Evolutionary conservation across 768 basidiomycete genomes (phyloP), one percentile per base, ranked within the genome.

Genomic region (Hypholoma sublateritium): DNA sequence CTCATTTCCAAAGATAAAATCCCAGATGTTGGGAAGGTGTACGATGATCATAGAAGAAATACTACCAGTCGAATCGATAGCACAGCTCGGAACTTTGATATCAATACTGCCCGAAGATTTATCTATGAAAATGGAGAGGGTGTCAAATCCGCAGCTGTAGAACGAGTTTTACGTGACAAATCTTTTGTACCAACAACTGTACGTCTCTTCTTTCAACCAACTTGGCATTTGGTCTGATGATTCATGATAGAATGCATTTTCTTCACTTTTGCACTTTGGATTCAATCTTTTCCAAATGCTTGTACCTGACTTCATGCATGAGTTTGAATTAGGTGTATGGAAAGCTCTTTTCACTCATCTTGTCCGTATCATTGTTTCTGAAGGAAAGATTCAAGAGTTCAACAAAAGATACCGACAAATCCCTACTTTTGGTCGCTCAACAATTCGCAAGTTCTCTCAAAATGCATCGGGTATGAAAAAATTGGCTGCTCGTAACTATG

Each of bases 271-370:
- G 21, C 7, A 16, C 19, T 57, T 58, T 46, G 59, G 56, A 5
- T 64, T 72, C 50, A 62, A 67, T 49, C 21, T 65, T 16, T 71
- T 60, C 47, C 13, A 37, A 7, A 65, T 73, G 62, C 56, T 74
- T 7, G 66, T 65, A 2, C 56, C 65, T 0, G 73, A 74, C 51
- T 57, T 74, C 9, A 44, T 76, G 57, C 74, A 74, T 59, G 74
- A 75, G 54, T 60, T 74, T 54, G 72, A 76, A 54, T 65, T 74
- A 0, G 73, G 74, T 5, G 69, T 70, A 9, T 74, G n/a, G n/a
- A n/a, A n/a, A n/a, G n/a, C n/a, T n/a, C n/a, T n/a, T n/a, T n/a
- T n/a, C n/a, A n/a, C n/a, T n/a, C n/a, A n/a, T n/a, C n/a, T n/a
- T n/a, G n/a, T n/a, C n/a, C n/a, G n/a, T n/a, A n/a, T n/a, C n/a